Percentiles rank a stretch among this genome's conserved stretches.
Conservation (phyloP, 2,329 filamentous ascomycete species). For the Neopestalotiopsis rosae region DNA sequence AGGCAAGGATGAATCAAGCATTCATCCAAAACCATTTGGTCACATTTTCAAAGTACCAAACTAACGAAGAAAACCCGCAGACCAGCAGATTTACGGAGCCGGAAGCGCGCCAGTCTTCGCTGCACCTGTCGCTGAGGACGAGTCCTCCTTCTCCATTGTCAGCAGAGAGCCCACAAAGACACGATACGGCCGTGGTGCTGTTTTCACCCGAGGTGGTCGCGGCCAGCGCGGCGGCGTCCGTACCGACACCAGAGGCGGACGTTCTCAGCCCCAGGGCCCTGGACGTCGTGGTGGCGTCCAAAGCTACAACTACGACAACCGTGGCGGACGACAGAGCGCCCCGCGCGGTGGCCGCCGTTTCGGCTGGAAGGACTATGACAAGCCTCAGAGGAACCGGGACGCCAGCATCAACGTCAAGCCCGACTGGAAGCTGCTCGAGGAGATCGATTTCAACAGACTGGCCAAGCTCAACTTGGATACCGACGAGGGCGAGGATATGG, state of each 20-base stretch:
- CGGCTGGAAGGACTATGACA: slow-evolving; percentile 99
- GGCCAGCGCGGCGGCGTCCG: slow-evolving; percentile 78
- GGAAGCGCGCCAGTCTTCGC: slow-evolving; percentile 87
- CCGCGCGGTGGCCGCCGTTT: slow-evolving; percentile 84
- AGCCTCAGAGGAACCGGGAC: slow-evolving; percentile 94
- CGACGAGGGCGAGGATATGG: slow-evolving; percentile 92
- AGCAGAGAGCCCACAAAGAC: slow-evolving; percentile 90
- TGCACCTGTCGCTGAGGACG: slow-evolving; percentile 90
- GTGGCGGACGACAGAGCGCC: slow-evolving; percentile 68
- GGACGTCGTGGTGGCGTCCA: slow-evolving; percentile 70
- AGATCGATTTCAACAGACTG: slow-evolving; percentile 97
- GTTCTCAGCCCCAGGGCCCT: slow-evolving; percentile 71
- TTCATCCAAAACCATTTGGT: not conserved
- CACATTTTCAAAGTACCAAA: not conserved
- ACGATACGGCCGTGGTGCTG: slow-evolving; percentile 86
- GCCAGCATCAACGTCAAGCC: slow-evolving; percentile 95
- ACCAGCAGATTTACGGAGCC: slow-evolving; percentile 96
- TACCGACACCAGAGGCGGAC: slow-evolving; percentile 63
- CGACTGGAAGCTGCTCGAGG: slow-evolving; percentile 94
- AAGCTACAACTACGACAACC: slow-evolving; percentile 72
- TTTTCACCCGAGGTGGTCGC: slow-evolving; percentile 86
- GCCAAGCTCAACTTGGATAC: slow-evolving; percentile 95
- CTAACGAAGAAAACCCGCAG: slow-evolving; percentile 49
- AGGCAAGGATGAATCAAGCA: not conserved
- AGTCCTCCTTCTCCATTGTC: slow-evolving; percentile 96